These are phyloP conservation scores for Cladophialophora yegresii DNA, from an alignment of 2,329 filamentous ascomycete species.

Conservation along the genomic window DNA sequence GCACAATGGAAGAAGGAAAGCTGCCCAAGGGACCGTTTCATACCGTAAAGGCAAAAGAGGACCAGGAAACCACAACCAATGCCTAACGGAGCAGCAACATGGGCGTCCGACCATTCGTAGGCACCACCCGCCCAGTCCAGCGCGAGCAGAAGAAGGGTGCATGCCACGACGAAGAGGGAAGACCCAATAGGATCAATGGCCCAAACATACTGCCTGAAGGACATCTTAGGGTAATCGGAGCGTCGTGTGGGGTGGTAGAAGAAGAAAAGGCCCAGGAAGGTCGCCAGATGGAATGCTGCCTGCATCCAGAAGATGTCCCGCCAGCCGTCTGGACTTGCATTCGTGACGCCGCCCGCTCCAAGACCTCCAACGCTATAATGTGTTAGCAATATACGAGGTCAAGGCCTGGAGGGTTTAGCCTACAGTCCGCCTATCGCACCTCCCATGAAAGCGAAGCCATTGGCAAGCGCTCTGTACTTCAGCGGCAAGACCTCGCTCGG, in stretches of 20 bases:
- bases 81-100: constrained; percentile 45
- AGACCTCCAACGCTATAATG: constrained; percentile 50
- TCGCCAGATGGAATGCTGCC: constrained; percentile 55
- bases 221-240: constrained; percentile 45
- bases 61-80: constrained; percentile 48
- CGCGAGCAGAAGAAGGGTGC: constrained; percentile 50
- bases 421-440: constrained; percentile 57
- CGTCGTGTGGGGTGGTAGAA: constrained; percentile 53
- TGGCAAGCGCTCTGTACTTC: constrained; percentile 59
- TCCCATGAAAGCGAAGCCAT: constrained; percentile 56
- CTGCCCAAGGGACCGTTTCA: neutral
- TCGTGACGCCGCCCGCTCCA: constrained; percentile 57
- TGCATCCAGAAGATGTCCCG: constrained; percentile 63
- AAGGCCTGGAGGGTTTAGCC: constrained; percentile 35
- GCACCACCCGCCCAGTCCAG: constrained; percentile 52
- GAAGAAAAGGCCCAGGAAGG: constrained; percentile 51
- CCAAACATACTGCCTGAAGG: constrained; percentile 49
- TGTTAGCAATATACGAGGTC: neutral
- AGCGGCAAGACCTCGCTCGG: constrained; percentile 59
- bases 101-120: constrained; percentile 46
- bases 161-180: constrained; percentile 47
- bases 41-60: constrained; percentile 45
- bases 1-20: neutral
- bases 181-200: constrained; percentile 54
- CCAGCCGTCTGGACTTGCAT: constrained; percentile 53